phyloP scores from a whole-genome alignment of 2,329 filamentous ascomycete species.

The Malbranchea zuffiana region DNA sequence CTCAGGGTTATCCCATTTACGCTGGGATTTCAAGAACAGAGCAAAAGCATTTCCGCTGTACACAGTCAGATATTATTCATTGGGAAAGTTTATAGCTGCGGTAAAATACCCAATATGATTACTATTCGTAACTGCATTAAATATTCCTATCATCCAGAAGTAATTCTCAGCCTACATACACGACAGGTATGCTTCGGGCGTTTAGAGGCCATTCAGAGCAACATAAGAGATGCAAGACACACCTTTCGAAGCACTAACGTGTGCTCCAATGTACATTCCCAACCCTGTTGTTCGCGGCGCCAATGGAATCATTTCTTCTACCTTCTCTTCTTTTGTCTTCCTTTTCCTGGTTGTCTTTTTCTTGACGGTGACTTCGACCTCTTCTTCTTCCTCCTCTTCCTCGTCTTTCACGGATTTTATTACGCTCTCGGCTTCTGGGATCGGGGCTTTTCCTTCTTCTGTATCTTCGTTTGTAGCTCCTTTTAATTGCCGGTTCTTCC shows the following conservation, averaged over 20 bases:
- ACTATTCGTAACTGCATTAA: conserved; percentile 73
- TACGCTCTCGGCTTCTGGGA: neutral
- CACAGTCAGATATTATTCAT: conserved; percentile 15
- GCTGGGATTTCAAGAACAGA: conserved; percentile 89
- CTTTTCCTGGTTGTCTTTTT: conserved; percentile 31
- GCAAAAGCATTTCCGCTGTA: conserved; percentile 78
- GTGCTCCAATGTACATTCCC: conserved; percentile 80
- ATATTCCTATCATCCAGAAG: conserved; percentile 52
- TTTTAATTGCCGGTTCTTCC: too few relatives aligned
- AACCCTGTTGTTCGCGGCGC: conserved; percentile 58
- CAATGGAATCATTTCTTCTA: conserved; percentile 6
- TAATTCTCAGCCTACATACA: conserved; percentile 1
- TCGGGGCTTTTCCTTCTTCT: too few relatives aligned
- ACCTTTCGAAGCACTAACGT: conserved; percentile 85
- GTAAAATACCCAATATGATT: conserved; percentile 53
- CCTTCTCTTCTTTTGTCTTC: conserved; percentile 34
- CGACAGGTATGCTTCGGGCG: neutral
- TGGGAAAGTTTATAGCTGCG: neutral
- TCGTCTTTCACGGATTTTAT: conserved; percentile 9
- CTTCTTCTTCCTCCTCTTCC: conserved; percentile 15
- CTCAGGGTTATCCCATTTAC: conserved; percentile 82
- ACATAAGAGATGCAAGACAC: conserved; percentile 18
- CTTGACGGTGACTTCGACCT: conserved; percentile 16
- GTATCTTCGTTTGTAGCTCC: neutral
- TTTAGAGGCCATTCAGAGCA: neutral